Percentiles rank a stretch among this genome's conserved stretches.
These are phyloP conservation scores for Erigeron canadensis DNA, from an alignment of 129 eudicot species.

Conservation along the genomic window DNA sequence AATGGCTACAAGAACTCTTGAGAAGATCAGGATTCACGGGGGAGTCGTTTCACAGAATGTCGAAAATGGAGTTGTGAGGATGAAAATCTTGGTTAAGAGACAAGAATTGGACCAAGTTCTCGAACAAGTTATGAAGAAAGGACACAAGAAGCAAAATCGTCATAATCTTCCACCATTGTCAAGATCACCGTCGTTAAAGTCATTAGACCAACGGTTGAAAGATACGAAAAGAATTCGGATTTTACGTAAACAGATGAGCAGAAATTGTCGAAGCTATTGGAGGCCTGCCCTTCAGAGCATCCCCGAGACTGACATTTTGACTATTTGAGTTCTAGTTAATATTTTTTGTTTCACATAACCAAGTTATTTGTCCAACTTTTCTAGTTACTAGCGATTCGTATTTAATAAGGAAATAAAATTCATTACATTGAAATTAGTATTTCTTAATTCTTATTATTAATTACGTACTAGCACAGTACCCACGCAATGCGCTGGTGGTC, in stretches of 20 bases:
- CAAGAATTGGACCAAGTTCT: conserved; percentile 30
- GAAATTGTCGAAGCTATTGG: conserved; percentile 5
- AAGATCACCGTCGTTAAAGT: conserved; percentile 1
- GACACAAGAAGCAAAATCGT: neutral
- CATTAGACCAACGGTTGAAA: conserved; percentile 26
- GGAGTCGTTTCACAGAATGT: conserved; percentile 25
- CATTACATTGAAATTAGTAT: too few relatives aligned
- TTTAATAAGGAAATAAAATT: too few relatives aligned
- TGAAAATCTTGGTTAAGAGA: conserved; percentile 34
- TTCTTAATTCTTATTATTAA: too few relatives aligned
- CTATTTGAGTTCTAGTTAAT: neutral
- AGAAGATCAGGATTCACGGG: neutral
- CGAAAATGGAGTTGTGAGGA: conserved; percentile 27
- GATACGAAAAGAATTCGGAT: conserved; percentile 21
- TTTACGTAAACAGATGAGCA: neutral
- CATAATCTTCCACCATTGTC: neutral
- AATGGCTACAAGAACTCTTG: conserved; percentile 23
- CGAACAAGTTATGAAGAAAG: conserved; percentile 24
- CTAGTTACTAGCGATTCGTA: too few relatives aligned
- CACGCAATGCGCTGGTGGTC: too few relatives aligned
- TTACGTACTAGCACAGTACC: too few relatives aligned
- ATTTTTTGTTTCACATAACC: neutral
- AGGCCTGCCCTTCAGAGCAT: conserved; percentile 10
- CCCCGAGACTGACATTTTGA: neutral
- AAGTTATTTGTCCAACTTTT: too few relatives aligned